Evolutionary conservation across 805 yeast species (phyloP), one percentile per base, ranked within the genome.

Genomic region (Myxozyma monticola): DNA sequence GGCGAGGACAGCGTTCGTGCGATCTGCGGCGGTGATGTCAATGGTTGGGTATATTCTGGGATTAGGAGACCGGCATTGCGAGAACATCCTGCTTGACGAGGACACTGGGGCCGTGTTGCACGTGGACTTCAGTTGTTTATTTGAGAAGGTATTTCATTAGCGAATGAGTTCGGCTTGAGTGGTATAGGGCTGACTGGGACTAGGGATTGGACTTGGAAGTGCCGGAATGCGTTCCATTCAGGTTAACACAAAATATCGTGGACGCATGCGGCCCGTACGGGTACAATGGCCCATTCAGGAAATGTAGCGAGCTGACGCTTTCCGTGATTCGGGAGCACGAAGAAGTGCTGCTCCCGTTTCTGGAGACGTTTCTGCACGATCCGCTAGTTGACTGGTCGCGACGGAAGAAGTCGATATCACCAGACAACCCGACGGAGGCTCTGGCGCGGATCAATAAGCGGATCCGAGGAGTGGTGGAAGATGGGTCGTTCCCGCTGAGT

Each of bases 1-100:
- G 37, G 86, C 91, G 1, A 71, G 98, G 48, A 83, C 82, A 42
- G 73, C 75, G 30, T 95, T 78, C 64, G 81, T 87, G 0, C 74
- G 95, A 47, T 81, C 96, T 0, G 74, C 85, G 24, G 96, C 97
- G 0, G 98, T 91, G 0, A 93, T 95, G 99, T 89, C 97, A 0
- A 88, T 93, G 74, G 96, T 91, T 4, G 99, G 99, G 0, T 88
- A 87, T 65, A 80, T 93, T 39, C 74, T 93, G 24, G 99, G 99
- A 7, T 75, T 93, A 42, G 99, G 99, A 21, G 99, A 93, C 68
- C 76, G 99, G 34, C 99, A 93, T 65, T 85, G 96, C 60, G 99
- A 93, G 63, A 93, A 93, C 63, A 80, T 93, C 18, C 69, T 93
- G 47, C 71, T 91, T 33, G 77, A 83, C 60, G 83, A 84, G 54